These are phyloP conservation scores for Linaria vulgaris DNA, from an alignment of 257 asterid species.

Conservation along the genomic window DNA sequence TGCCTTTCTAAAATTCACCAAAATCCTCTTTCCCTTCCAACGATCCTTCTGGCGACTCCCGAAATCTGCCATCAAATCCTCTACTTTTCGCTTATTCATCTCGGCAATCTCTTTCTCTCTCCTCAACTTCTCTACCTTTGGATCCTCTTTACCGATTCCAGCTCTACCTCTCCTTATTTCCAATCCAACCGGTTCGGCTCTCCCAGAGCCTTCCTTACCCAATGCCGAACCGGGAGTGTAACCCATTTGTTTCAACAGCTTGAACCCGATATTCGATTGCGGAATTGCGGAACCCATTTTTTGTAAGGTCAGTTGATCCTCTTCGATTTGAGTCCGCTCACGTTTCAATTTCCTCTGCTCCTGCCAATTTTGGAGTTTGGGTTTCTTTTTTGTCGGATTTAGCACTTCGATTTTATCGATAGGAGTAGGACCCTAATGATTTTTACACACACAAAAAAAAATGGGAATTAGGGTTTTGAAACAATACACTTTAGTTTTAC, in stretches of 20 bases:
- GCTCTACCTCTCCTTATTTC: constrained; percentile 85
- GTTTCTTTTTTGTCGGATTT: constrained; percentile 53
- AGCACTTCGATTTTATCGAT: constrained; percentile 28
- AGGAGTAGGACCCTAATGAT: constrained; percentile 46
- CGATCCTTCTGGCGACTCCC: constrained; percentile 80
- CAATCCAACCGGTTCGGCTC: constrained; percentile 68
- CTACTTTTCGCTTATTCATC: constrained; percentile 43
- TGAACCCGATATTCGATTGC: constrained; percentile 89
- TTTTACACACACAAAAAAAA: neutral
- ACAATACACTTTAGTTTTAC: no score
- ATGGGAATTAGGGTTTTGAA: constrained; percentile 3
- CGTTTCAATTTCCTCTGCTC: constrained; percentile 62
- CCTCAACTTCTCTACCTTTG: constrained; percentile 58
- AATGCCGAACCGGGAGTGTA: constrained; percentile 87
- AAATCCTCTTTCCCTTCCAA: constrained; percentile 70
- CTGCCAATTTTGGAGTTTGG: constrained; percentile 59
- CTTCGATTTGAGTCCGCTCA: constrained; percentile 64
- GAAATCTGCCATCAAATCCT: constrained; percentile 64
- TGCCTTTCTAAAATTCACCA: constrained; percentile 69
- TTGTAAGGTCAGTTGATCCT: constrained; percentile 64
- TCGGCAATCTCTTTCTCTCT: constrained; percentile 54
- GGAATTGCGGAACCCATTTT: constrained; percentile 79
- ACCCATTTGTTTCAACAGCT: constrained; percentile 90
- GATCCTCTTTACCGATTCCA: constrained; percentile 86
- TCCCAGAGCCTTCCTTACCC: constrained; percentile 87